These are phyloP conservation scores for Microcyclospora tardicrescens DNA, from an alignment of 2,329 filamentous ascomycete genomes.

Conservation along the genomic window DNA sequence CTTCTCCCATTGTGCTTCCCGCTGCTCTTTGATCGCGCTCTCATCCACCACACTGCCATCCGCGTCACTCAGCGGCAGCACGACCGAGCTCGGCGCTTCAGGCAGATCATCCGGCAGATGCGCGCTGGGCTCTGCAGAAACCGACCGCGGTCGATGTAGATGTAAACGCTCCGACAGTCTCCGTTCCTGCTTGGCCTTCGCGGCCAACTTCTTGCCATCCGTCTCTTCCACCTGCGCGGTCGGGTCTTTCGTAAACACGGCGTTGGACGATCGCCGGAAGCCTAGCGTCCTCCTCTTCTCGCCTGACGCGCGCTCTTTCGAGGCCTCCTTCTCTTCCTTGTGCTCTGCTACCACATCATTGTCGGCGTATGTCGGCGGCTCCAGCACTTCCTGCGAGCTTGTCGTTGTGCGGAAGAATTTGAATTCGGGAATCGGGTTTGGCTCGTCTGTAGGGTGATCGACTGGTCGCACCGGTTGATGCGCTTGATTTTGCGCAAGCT, in stretches of 20 bases:
- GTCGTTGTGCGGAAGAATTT: conserved; percentile 80
- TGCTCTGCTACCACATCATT: conserved; percentile 18
- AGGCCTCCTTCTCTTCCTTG: conserved; percentile 1
- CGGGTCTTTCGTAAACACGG: conserved; percentile 13
- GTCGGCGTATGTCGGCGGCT: conserved; percentile 47
- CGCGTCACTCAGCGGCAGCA: conserved; percentile 15
- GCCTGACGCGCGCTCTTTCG: conserved; percentile 11
- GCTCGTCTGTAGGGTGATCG: conserved; percentile 20
- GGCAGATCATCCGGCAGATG: conserved; percentile 72
- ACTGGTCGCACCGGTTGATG: conserved; percentile 7
- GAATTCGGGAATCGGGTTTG: conserved; percentile 48
- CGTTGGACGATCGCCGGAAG: conserved; percentile 23
- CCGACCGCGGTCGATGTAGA: conserved; percentile 44
- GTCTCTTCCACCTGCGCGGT: conserved; percentile 4
- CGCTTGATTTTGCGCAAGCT: conserved; percentile 26
- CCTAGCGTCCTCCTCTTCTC: conserved; percentile 19
- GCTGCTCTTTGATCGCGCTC: conserved; percentile 30
- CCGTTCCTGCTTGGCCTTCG: conserved; percentile 23
- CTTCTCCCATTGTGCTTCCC: conserved; percentile 79
- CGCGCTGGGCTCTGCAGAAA: conserved; percentile 48
- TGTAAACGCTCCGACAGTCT: conserved; percentile 59
- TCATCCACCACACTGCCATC: conserved; percentile 22
- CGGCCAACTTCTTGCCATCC: conserved; percentile 9
- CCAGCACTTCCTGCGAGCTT: conserved; percentile 61
- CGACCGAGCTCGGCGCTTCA: conserved; percentile 61